Evolutionary conservation across 2,329 filamentous ascomycete genomes (phyloP), one percentile per base, ranked within the genome.

Genomic region (Graphilbum sp.): DNA sequence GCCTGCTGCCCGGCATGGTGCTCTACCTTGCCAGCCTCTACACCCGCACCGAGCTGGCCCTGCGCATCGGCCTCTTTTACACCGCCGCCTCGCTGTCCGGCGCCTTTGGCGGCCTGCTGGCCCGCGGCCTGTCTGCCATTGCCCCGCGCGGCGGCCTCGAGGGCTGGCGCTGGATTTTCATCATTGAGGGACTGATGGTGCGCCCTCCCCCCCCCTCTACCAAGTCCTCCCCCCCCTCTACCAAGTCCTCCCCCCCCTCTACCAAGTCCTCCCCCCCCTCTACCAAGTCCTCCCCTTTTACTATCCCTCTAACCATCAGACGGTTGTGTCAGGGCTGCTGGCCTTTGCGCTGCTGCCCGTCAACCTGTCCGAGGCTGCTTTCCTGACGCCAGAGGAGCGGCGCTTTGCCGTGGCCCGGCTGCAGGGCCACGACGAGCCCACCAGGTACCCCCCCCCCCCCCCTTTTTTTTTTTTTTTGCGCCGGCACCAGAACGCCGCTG

Each of bases 21-120:
- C 56, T 82, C 2, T 81, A 81, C 47, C 61, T 82, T 12, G 76
- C 73, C 0, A 61, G 64, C 7, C 66, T 80, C 44, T 75, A 79
- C 47, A 67, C 63, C 16, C 60, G 73, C 17, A 59, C 64, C 1
- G 72, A 79, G 45, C 58, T 79, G 43, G 71, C 72, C 0, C 52
- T 78, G 29, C 62, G 76, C 5, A 75, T 81, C 36, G 76, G 74
- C 23, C 57, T 80, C 6, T 79, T 81, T 48, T 81, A 79, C 50
- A 78, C 73, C 1, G 72, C 74, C 2, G 73, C 75, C 0, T 76
- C 73, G 1, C 54, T 80, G 5, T 75, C 72, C 0, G 73, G 74
- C 2, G 73, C 73, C 1, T 79, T 78, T 49, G 72, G 72, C 21
- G 74, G 70, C 6, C 60, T 79, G 1, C 58, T 79, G 7, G 75